Evolutionary conservation across 2,329 filamentous ascomycete species (phyloP).

Genomic region (Colletotrichum sp.): DNA sequence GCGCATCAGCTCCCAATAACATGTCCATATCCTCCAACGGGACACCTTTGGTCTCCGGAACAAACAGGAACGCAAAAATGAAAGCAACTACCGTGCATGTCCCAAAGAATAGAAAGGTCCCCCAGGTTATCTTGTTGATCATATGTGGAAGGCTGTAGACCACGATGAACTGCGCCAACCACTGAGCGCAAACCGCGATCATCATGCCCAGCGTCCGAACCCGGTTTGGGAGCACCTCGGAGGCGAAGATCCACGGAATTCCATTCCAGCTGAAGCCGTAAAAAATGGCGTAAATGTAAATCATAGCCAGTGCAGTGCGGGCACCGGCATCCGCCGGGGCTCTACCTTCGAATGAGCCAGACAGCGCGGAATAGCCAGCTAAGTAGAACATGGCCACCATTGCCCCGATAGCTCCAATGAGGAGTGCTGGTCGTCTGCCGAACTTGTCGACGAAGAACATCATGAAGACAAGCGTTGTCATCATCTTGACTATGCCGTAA

Average conservation of each 20-base stretch:
- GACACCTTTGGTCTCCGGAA: not conserved
- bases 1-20: not conserved
- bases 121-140: not conserved
- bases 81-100: not conserved
- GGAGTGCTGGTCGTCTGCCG: not conserved
- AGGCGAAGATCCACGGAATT: not conserved
- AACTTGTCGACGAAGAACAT: not conserved
- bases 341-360: not conserved
- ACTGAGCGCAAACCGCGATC: not conserved
- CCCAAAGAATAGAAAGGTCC: not conserved
- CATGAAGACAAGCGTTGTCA: not conserved
- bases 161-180: not conserved
- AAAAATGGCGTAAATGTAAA: not conserved
- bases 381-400: not conserved
- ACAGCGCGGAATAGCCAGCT: not conserved
- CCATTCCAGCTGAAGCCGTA: not conserved
- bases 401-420: not conserved
- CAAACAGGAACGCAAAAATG: not conserved
- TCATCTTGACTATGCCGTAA: not conserved
- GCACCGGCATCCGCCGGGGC: rapidly evolving
- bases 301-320: not conserved
- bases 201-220: not conserved
- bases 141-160: not conserved
- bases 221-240: not conserved
- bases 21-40: not conserved